Percentiles rank a stretch among this genome's conserved stretches.
Evolutionary conservation across 2,329 filamentous ascomycete species (phyloP).

Genomic region (Sordariomycetes sp.): DNA sequence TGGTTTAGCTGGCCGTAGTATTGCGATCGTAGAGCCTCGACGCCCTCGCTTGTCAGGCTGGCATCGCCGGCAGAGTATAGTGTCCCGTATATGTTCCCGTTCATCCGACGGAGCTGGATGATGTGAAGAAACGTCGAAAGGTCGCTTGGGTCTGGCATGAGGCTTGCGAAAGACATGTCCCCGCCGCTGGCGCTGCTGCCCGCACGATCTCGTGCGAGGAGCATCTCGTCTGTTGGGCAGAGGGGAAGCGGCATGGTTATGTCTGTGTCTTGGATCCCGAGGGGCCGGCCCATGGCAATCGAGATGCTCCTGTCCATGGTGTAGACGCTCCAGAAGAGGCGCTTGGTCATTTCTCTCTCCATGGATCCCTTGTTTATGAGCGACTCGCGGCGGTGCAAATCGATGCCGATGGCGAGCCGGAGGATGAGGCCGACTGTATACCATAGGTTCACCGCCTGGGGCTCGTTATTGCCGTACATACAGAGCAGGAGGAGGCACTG

Average conservation of each 20-base stretch:
- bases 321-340: conserved; percentile 16
- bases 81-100: conserved; percentile 10
- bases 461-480: conserved; percentile 14
- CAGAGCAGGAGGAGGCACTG: conserved; percentile 13
- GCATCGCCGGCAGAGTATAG: conserved; percentile 8
- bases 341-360: conserved; percentile 12
- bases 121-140: conserved; percentile 13
- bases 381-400: conserved; percentile 8
- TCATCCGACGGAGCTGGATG: conserved; percentile 12
- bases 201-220: background rate
- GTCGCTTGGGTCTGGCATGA: conserved; percentile 6
- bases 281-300: conserved; percentile 12
- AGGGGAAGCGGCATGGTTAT: conserved; percentile 11
- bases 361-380: conserved; percentile 1
- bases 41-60: background rate
- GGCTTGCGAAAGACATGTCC: background rate
- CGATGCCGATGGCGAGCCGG: conserved; percentile 10
- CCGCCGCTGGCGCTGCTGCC: background rate
- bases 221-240: background rate
- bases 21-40: background rate
- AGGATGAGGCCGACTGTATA: conserved; percentile 11
- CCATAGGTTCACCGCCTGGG: conserved; percentile 13
- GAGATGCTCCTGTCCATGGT: conserved; percentile 13
- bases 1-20: conserved; percentile 8
- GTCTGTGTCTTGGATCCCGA: conserved; percentile 12